phyloP scores from a whole-genome alignment of 1,284 basidiomycete genomes.

The Ganoderma lucidum region DNA sequence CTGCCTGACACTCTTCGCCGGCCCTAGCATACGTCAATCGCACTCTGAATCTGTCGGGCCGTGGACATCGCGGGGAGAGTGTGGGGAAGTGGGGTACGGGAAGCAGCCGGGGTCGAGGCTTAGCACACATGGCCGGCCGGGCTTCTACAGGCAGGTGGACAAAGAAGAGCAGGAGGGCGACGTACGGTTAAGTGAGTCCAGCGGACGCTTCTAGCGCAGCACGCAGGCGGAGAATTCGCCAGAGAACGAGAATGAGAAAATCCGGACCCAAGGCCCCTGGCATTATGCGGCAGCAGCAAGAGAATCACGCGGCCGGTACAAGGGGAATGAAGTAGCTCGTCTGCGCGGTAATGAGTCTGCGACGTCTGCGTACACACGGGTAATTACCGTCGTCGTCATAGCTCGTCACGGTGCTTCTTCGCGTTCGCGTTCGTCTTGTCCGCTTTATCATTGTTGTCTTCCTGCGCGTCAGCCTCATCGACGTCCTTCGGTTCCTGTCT shows the following conservation, averaged over 20 bases:
- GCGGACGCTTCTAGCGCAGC: constrained; percentile 16
- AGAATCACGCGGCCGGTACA: constrained; percentile 1
- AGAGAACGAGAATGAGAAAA: constrained; percentile 2
- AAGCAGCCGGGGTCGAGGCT: background rate
- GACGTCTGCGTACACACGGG: background rate
- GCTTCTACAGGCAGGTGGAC: background rate
- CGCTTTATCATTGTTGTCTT: constrained; percentile 17
- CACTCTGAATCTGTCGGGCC: background rate
- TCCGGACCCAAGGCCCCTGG: constrained; percentile 7
- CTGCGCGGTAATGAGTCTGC: background rate
- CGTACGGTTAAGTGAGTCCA: constrained; percentile 12
- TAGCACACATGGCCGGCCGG: background rate
- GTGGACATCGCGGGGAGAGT: constrained; percentile 3
- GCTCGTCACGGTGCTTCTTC: constrained; percentile 47
- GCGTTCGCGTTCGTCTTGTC: background rate
- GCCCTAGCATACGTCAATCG: background rate
- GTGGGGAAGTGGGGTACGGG: background rate
- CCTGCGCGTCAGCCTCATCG: constrained; percentile 30
- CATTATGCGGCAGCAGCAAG: background rate
- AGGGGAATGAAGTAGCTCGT: background rate
- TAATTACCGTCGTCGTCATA: constrained; percentile 38
- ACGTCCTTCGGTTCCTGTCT: constrained; percentile 25
- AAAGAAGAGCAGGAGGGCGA: background rate
- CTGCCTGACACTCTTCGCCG: background rate
- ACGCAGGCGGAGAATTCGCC: background rate